These are phyloP conservation scores for Venturia pyrina DNA, from an alignment of 2,329 filamentous ascomycete species.

Conservation along the genomic window DNA sequence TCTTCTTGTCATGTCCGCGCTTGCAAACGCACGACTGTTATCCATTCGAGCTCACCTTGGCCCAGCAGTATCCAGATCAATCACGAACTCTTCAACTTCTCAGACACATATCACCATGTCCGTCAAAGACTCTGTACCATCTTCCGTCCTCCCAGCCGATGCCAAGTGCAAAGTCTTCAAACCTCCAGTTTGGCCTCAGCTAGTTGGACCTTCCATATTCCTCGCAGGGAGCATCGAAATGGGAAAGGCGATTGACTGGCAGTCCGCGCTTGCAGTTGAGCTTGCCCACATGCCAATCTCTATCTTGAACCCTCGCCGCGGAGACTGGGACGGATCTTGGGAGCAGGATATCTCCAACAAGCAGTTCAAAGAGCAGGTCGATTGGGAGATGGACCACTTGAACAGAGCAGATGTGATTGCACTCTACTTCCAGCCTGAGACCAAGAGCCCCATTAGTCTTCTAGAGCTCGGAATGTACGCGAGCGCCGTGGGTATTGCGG, in stretches of 20 bases:
- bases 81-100: neutral
- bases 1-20: neutral
- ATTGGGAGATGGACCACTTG: slow-evolving; percentile 53
- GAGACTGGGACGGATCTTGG: slow-evolving; percentile 47
- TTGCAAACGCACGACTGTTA: neutral
- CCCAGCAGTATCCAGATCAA: neutral
- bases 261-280: slow-evolving; percentile 28
- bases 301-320: slow-evolving; percentile 43
- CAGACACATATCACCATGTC: neutral
- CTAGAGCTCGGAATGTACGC: slow-evolving; percentile 51
- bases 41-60: slow-evolving; percentile 1
- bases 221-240: slow-evolving; percentile 44
- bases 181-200: slow-evolving; percentile 10
- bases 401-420: slow-evolving; percentile 44
- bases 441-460: slow-evolving; percentile 47
- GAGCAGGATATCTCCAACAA: slow-evolving; percentile 36
- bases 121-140: neutral
- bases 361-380: slow-evolving; percentile 42
- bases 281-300: slow-evolving; percentile 36
- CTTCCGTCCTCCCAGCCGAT: slow-evolving; percentile 7
- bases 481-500: slow-evolving; percentile 10
- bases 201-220: slow-evolving; percentile 32
- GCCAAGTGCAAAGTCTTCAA: slow-evolving; percentile 5
- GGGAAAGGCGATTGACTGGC: slow-evolving; percentile 35
- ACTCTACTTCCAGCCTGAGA: slow-evolving; percentile 45